Percentiles rank a stretch among this genome's conserved stretches.
phyloP scores from a whole-genome alignment of 2,329 filamentous ascomycete genomes.

The Thielaviopsis punctulata region DNA sequence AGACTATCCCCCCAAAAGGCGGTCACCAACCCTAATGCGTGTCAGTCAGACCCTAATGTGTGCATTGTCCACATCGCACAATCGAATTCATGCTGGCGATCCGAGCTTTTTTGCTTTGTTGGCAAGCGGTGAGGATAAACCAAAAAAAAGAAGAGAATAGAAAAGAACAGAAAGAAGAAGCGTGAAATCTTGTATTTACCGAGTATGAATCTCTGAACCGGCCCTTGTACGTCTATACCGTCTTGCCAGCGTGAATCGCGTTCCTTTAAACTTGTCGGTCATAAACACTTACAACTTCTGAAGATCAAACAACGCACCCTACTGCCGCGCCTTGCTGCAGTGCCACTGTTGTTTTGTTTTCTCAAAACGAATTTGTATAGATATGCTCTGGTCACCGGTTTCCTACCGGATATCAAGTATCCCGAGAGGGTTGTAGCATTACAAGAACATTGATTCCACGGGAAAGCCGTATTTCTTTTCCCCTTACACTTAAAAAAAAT shows the following conservation, averaged over 20 bases:
- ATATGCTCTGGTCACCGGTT: background rate
- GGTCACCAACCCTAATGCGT: background rate
- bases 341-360: background rate
- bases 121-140: background rate
- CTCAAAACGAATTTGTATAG: background rate
- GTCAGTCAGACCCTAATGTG: background rate
- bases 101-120: background rate
- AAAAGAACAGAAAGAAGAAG: background rate
- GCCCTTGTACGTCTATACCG: background rate
- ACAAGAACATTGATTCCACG: background rate
- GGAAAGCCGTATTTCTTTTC: background rate
- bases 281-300: background rate
- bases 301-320: background rate
- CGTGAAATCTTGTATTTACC: no score
- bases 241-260: background rate
- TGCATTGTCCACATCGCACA: background rate
- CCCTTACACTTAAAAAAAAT: no score
- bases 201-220: no score
- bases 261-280: background rate
- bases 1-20: no score
- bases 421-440: background rate
- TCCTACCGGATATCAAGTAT: background rate
- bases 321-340: background rate
- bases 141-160: background rate
- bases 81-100: background rate